phyloP scores from a whole-genome alignment of 83 land plant genomes.

The Isoetes engelmannii region DNA sequence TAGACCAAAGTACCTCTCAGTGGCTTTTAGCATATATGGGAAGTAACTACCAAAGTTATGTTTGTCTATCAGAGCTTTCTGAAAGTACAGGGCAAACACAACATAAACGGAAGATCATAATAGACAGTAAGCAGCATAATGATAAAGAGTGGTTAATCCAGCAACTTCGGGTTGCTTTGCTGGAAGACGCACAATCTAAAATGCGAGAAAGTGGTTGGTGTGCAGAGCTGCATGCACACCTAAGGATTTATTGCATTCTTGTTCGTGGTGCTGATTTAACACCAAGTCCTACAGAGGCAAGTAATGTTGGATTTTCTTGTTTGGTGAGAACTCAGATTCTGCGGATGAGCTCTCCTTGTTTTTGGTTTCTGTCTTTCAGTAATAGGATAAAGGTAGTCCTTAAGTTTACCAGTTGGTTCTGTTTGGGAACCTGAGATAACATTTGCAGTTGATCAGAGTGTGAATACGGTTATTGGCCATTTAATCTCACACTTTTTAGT shows the following conservation, averaged over 20 bases:
- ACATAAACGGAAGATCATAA: constrained; percentile 6
- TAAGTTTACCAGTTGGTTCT: no score
- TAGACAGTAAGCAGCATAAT: constrained; percentile 9
- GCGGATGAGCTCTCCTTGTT: no score
- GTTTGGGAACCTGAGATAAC: no score
- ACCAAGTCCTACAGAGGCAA: constrained; percentile 40
- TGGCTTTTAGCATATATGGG: constrained; percentile 29
- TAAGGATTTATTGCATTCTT: constrained; percentile 39
- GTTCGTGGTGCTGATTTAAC: constrained; percentile 28
- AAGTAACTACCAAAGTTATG: constrained; percentile 10
- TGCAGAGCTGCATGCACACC: constrained; percentile 34
- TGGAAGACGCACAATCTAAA: constrained; percentile 27
- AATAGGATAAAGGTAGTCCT: no score
- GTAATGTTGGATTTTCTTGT: not conserved
- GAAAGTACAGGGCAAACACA: constrained; percentile 9
- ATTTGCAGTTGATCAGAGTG: not conserved
- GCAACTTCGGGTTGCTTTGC: constrained; percentile 20
- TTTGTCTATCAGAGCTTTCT: constrained; percentile 4
- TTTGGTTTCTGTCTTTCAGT: no score
- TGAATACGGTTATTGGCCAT: not conserved
- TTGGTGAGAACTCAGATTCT: no score
- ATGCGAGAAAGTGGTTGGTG: constrained; percentile 37
- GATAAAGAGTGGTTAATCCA: constrained; percentile 24
- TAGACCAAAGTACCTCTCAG: constrained; percentile 25
- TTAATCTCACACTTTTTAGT: not conserved